Evolutionary conservation across 148 eudicot species (phyloP), one percentile per base, ranked within the genome.

Genomic region (Polygonum aviculare): DNA sequence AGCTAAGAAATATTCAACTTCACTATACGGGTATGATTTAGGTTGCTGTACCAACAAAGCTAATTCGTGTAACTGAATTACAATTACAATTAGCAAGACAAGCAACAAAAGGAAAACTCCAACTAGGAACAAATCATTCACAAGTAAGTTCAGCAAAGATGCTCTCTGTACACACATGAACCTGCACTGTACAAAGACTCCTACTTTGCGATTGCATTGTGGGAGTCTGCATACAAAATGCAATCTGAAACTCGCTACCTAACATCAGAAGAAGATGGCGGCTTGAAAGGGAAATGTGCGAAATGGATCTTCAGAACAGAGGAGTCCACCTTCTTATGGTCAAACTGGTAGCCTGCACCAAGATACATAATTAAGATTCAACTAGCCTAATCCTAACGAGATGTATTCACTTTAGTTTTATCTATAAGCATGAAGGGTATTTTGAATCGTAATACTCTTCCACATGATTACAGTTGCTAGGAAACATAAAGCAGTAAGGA

Each of bases 271-370:
- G 31, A 9, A 73, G 94, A 79, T 70, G 92, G 96, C 50, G 75
- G 82, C 35, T 83, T 88, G 69, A 94, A 90, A 9, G 98, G 98
- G 76, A 94, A 94, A 81, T 94, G 92, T 21, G 97, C 98, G 78
- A 91, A 92, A 69, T 85, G 87, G 75, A 94, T 86, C 83, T 73
- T 85, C 76, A 94, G 48, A 60, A 79, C 79, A 7, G 93, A 82
- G 65, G 97, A 82, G 3, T 91, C 90, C 0, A 90, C 86, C 72
- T 92, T 92, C 80, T 86, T 90, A 77, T 94, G 88, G 67, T 94
- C 98, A 76, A 94, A 94, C 78, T 90, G 86, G 86, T 94, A 94
- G 69, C 96, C 98, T 94, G 93, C 78, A 78, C 54, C 41, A 16
- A 19, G 33, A 21, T 26, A 26, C 31, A 10, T 11, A 5, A 60